A percentile compares a stretch with the other conserved stretches of the same genome.
These are phyloP conservation scores for Picochlorum costavermella DNA, from an alignment of 139 green algal species.

Conservation along the genomic window DNA sequence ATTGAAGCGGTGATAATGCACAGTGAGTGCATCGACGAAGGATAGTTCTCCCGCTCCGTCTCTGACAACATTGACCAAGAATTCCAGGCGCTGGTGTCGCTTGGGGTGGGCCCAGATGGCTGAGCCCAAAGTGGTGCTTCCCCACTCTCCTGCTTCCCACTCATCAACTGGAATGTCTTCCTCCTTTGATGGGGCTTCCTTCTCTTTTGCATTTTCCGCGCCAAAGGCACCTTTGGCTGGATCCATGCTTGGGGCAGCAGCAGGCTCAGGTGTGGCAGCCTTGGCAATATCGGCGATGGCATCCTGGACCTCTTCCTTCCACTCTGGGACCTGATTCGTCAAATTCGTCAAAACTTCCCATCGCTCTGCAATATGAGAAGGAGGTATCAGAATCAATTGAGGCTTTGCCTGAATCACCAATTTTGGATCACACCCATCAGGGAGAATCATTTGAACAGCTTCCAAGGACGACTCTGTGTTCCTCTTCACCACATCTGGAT, in stretches of 20 bases:
- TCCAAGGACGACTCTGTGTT: conserved; percentile 1
- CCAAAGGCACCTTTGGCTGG: background rate
- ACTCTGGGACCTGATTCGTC: background rate
- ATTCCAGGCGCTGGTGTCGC: conserved; percentile 9
- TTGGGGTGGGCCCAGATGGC: conserved; percentile 3
- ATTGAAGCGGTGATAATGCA: conserved; percentile 2
- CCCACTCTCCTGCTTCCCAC: conserved; percentile 2
- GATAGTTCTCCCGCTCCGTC: conserved; percentile 3
- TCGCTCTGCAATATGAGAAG: conserved; percentile 1
- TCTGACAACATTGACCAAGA: background rate
- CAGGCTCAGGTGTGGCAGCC: background rate
- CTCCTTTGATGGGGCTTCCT: background rate
- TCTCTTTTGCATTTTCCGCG: background rate
- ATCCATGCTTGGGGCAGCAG: background rate
- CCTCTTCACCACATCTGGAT: conserved; percentile 4
- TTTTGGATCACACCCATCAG: conserved; percentile 1
- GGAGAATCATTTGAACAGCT: conserved; percentile 5
- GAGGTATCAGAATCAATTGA: conserved; percentile 6
- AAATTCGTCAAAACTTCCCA: background rate
- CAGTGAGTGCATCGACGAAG: conserved; percentile 6
- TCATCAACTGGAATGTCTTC: background rate
- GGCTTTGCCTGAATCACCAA: conserved; percentile 9
- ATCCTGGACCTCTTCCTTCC: conserved; percentile 6
- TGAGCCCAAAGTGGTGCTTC: background rate
- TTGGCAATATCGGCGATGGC: background rate